Conservation (phyloP, 148 eudicot species). For the Nepenthes gracilis region DNA sequence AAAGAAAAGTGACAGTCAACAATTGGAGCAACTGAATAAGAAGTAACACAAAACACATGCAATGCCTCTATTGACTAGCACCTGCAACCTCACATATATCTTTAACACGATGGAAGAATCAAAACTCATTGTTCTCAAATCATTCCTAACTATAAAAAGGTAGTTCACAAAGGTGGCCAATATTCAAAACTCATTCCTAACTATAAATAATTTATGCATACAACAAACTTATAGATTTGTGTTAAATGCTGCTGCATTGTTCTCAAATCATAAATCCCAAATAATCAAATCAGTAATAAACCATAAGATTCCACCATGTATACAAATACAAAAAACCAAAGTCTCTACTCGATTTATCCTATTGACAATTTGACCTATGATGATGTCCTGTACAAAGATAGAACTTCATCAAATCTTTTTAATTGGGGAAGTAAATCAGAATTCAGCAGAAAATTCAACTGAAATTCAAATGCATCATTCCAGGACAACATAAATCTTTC, state of each 20-base stretch:
- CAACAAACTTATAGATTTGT: background rate
- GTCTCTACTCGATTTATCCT: background rate
- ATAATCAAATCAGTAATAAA: background rate
- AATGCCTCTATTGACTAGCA: too few species aligned
- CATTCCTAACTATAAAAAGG: too few species aligned
- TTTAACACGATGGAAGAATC: too few species aligned
- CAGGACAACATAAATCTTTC: too few species aligned
- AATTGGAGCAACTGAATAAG: background rate
- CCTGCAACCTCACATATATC: too few species aligned
- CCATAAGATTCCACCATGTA: background rate
- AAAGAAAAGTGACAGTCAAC: background rate
- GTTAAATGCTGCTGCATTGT: background rate
- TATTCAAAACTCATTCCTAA: too few species aligned
- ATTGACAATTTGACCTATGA: background rate
- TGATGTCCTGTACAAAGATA: background rate
- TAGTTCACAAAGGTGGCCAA: too few species aligned
- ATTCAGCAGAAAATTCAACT: too few species aligned
- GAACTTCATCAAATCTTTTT: background rate
- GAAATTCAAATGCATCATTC: background rate
- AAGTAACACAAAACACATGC: background rate
- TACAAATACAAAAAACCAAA: background rate
- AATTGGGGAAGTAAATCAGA: too few species aligned
- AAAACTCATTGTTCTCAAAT: too few species aligned
- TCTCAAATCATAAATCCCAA: background rate
- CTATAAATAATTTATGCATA: too few species aligned